phyloP scores from a whole-genome alignment of 2,329 filamentous ascomycete species.

The Arthrobotrys megalospora region DNA sequence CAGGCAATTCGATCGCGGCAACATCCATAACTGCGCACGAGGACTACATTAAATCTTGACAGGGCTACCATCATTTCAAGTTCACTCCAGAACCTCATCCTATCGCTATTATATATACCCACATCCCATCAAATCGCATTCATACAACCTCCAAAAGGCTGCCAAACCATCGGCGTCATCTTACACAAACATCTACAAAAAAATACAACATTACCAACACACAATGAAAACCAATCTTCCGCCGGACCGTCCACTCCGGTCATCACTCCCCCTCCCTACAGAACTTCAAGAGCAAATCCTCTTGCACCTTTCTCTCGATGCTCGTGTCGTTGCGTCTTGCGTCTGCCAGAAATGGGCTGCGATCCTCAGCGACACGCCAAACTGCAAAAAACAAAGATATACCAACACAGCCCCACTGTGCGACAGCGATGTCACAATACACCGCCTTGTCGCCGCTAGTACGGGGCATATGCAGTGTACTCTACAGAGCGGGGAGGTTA shows the following conservation, averaged over 20 bases:
- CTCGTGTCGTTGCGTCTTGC: constrained; percentile 40
- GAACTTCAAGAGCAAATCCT: constrained; percentile 52
- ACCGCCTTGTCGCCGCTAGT: constrained; percentile 36
- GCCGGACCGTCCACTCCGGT: neutral
- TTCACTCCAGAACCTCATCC: too few species aligned
- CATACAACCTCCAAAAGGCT: too few species aligned
- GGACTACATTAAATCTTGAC: too few species aligned
- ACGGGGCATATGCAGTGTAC: constrained; percentile 32
- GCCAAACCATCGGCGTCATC: neutral
- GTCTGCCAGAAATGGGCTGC: constrained; percentile 21
- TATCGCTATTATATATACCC: too few species aligned
- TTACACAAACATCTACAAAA: neutral
- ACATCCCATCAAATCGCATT: too few species aligned
- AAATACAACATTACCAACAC: constrained; percentile 32
- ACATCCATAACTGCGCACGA: too few species aligned
- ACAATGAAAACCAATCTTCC: neutral
- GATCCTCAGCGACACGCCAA: constrained; percentile 6
- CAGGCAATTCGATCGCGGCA: too few species aligned
- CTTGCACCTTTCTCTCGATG: constrained; percentile 15
- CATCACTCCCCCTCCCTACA: constrained; percentile 16
- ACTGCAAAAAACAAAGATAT: constrained; percentile 29
- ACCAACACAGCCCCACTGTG: neutral
- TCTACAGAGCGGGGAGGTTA: constrained; percentile 13
- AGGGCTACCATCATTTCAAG: too few species aligned
- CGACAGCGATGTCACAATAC: constrained; percentile 6